phyloP scores from a whole-genome alignment of 257 asterid species.

The Nemophila menziesii region DNA sequence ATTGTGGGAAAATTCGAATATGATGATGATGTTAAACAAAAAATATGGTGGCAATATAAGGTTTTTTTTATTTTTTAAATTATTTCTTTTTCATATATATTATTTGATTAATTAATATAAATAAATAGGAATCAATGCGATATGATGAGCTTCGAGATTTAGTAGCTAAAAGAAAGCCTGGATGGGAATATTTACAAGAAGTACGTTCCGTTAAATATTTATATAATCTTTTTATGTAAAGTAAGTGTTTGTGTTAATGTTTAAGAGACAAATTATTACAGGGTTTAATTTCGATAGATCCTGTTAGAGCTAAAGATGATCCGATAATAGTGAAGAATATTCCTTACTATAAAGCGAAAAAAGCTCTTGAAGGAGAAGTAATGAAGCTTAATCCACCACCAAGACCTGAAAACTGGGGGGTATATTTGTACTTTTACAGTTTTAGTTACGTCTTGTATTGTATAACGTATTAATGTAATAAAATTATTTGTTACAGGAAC shows the following conservation, averaged over 20 bases:
- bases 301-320: constrained; percentile 80
- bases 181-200: constrained; percentile 96
- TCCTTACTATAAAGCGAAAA: constrained; percentile 67
- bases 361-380: constrained; percentile 80
- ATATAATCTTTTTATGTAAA: no score
- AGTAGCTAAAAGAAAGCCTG: constrained; percentile 77
- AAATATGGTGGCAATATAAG: constrained; percentile 96
- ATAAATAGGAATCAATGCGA: constrained; percentile 60
- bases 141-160: constrained; percentile 88
- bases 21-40: constrained; percentile 88
- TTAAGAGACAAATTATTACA: constrained; percentile 16
- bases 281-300: constrained; percentile 90
- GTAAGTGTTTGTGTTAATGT: no score
- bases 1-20: constrained; percentile 75
- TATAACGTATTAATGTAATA: background rate
- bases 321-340: constrained; percentile 69
- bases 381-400: constrained; percentile 82
- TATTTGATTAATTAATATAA: constrained; percentile 1
- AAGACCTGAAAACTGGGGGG: constrained; percentile 85
- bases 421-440: constrained; percentile 22
- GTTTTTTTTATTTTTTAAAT: constrained; percentile 28
- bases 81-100: no score
- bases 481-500: constrained; percentile 38
- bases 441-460: background rate
- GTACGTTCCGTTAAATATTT: no score